phyloP scores from a whole-genome alignment of 1,139 yeast species.

The Nematodospora anomalae region DNA sequence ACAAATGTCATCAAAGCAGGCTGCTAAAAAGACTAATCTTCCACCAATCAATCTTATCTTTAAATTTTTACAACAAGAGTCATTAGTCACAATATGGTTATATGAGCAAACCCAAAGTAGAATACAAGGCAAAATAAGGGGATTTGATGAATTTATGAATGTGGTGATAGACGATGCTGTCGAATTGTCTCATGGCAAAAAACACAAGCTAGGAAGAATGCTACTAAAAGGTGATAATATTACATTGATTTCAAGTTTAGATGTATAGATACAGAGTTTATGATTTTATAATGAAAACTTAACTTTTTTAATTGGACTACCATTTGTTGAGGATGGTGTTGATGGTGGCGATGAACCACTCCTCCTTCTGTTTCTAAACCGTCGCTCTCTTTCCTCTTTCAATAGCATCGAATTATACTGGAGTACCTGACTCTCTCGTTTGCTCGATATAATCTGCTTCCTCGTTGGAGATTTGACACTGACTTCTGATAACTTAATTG shows the following conservation, averaged over 20 bases:
- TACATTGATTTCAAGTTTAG: conserved; percentile 68
- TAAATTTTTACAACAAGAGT: conserved; percentile 80
- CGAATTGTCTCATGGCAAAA: conserved; percentile 56
- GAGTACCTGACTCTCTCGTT: conserved; percentile 29
- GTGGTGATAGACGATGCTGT: conserved; percentile 88
- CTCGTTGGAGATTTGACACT: conserved; percentile 17
- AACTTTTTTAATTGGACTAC: conserved; percentile 10
- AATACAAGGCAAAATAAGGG: conserved; percentile 81
- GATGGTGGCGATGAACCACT: not conserved
- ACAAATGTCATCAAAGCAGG: conserved; percentile 21
- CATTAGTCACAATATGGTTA: conserved; percentile 80
- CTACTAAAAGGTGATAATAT: conserved; percentile 93
- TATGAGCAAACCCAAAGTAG: conserved; percentile 79
- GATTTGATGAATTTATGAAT: conserved; percentile 98
- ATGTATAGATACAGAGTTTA: conserved; percentile 22
- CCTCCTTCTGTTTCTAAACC: conserved; percentile 22
- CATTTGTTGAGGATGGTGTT: not conserved
- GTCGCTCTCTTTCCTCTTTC: conserved; percentile 27
- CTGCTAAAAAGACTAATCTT: conserved; percentile 46
- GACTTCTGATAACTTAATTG: conserved; percentile 11
- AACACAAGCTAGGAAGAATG: conserved; percentile 50
- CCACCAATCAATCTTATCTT: conserved; percentile 93
- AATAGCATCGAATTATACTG: conserved; percentile 25
- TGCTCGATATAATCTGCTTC: conserved; percentile 20
- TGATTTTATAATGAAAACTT: conserved; percentile 8